Evolutionary conservation across 2,329 filamentous ascomycete genomes (phyloP).

Genomic region (Monilinia laxa): DNA sequence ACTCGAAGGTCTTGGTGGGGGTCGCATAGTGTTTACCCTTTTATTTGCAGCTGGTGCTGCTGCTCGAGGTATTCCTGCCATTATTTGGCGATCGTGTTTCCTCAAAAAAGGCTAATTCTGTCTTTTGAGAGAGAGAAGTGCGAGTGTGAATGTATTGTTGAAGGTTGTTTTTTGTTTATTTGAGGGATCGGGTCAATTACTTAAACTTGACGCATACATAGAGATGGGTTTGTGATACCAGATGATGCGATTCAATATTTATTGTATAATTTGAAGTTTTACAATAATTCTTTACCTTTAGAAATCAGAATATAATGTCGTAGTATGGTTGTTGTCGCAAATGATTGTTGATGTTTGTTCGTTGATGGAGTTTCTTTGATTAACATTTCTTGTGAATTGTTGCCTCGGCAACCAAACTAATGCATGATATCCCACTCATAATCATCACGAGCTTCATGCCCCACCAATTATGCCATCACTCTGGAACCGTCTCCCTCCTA

Average conservation of each 20-base stretch:
- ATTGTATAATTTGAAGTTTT: neutral
- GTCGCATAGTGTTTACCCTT: constrained; percentile 52
- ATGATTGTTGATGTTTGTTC: constrained; percentile 4
- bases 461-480: constrained; percentile 18
- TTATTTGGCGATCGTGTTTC: constrained; percentile 36
- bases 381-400: constrained; percentile 9
- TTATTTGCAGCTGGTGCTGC: constrained; percentile 48
- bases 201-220: neutral
- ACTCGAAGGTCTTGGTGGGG: constrained; percentile 54
- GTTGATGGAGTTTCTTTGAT: neutral
- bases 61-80: constrained; percentile 56
- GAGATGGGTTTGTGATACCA: neutral
- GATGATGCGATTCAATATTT: neutral
- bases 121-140: neutral
- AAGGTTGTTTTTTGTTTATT: constrained; percentile 9
- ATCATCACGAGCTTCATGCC: constrained; percentile 20
- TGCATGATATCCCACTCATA: neutral
- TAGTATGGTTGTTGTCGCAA: constrained; percentile 1
- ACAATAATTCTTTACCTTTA: neutral
- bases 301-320: neutral
- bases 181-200: neutral
- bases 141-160: constrained; percentile 1
- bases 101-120: neutral
- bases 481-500: constrained; percentile 10
- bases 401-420: constrained; percentile 12